Conservation (phyloP, 768 basidiomycete genomes). For the Leccinellum luteum region DNA sequence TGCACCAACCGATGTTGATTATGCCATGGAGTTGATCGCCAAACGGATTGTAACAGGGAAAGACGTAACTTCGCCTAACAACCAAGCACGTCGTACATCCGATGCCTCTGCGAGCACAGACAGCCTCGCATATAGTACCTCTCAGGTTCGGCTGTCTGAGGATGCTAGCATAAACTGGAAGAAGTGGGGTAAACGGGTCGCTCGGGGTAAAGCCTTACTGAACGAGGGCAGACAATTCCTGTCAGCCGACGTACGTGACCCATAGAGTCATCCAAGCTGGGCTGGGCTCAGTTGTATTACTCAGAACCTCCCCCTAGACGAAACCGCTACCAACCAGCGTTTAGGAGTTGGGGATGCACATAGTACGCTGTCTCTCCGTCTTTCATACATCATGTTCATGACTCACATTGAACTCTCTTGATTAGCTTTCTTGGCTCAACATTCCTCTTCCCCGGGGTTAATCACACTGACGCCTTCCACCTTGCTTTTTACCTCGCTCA, state of each 20-base stretch:
- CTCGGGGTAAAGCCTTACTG: constrained; percentile 43
- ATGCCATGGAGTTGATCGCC: constrained; percentile 68
- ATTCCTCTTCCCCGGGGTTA: constrained; percentile 52
- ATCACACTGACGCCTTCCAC: constrained; percentile 51
- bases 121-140: background rate
- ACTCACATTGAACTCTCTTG: constrained; percentile 1
- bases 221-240: constrained; percentile 42
- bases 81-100: constrained; percentile 14
- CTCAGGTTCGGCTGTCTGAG: constrained; percentile 3
- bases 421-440: constrained; percentile 61
- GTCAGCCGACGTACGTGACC: constrained; percentile 33
- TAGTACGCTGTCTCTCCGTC: constrained; percentile 28
- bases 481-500: constrained; percentile 55
- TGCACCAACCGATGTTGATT: constrained; percentile 66
- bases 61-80: constrained; percentile 31
- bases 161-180: constrained; percentile 46
- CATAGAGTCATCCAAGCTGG: constrained; percentile 9
- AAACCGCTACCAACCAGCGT: background rate
- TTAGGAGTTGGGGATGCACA: constrained; percentile 25
- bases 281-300: background rate
- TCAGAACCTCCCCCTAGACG: background rate
- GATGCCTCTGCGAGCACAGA: constrained; percentile 14
- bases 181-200: constrained; percentile 52
- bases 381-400: background rate
- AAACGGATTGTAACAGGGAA: constrained; percentile 56